A percentile compares a stretch with the other conserved stretches of the same genome.
Evolutionary conservation across 2,329 filamentous ascomycete genomes (phyloP).

Genomic region (Aspergillus ustus): DNA sequence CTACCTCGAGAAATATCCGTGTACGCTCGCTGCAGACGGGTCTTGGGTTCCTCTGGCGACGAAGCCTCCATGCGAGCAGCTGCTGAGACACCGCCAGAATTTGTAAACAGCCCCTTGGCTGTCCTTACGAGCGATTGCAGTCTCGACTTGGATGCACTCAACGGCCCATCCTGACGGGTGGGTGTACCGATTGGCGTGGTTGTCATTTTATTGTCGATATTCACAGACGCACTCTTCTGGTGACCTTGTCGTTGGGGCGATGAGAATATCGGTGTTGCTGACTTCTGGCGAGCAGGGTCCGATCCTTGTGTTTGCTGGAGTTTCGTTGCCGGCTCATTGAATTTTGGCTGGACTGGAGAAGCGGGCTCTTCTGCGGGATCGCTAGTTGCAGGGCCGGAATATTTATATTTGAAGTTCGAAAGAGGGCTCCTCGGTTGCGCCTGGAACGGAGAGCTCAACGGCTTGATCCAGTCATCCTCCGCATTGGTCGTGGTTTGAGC

Average conservation of each 20-base stretch:
- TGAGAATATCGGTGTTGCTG: slow-evolving; percentile 65
- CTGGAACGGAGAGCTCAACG: slow-evolving; percentile 51
- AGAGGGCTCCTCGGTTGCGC: slow-evolving; percentile 65
- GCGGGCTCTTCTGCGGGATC: slow-evolving; percentile 18
- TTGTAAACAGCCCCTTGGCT: slow-evolving; percentile 83
- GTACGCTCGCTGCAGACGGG: slow-evolving; percentile 34
- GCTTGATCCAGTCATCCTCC: slow-evolving; percentile 65
- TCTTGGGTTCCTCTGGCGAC: slow-evolving; percentile 44
- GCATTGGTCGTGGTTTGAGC: slow-evolving; percentile 40
- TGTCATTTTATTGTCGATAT: slow-evolving; percentile 55
- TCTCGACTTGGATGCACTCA: slow-evolving; percentile 92
- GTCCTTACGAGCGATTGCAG: slow-evolving; percentile 88
- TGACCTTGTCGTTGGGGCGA: slow-evolving; percentile 55
- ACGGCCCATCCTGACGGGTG: slow-evolving; percentile 70
- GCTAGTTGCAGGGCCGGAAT: slow-evolving; percentile 32
- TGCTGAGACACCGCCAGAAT: slow-evolving; percentile 65
- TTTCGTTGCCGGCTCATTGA: slow-evolving; percentile 23
- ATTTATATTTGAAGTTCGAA: slow-evolving; percentile 64
- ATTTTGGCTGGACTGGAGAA: slow-evolving; percentile 12
- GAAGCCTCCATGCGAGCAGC: slow-evolving; percentile 62
- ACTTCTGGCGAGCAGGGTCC: slow-evolving; percentile 62
- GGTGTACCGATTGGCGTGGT: slow-evolving; percentile 65
- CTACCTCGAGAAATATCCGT: slow-evolving; percentile 26
- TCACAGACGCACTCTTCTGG: slow-evolving; percentile 66
- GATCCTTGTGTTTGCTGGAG: slow-evolving; percentile 24